A percentile compares a stretch with the other conserved stretches of the same genome.
phyloP scores from a whole-genome alignment of 2,329 filamentous ascomycete genomes.

The Scedosporium dehoogii region DNA sequence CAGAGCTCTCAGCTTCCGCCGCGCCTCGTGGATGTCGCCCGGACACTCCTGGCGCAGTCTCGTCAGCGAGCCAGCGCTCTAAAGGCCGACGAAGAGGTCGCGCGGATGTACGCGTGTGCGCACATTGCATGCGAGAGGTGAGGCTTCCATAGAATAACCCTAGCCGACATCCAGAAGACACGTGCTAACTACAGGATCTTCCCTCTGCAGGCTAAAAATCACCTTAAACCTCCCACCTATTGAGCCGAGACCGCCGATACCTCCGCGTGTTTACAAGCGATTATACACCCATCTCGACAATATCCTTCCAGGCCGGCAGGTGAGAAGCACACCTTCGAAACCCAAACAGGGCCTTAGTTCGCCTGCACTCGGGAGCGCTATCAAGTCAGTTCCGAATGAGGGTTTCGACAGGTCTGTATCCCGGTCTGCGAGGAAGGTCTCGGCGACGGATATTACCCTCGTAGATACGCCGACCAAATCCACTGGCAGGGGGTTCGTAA shows the following conservation, averaged over 20 bases:
- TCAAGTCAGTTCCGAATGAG: not conserved
- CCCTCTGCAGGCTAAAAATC: conserved; percentile 58
- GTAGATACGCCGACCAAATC: conserved; percentile 32
- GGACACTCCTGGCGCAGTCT: conserved; percentile 70
- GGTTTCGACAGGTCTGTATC: conserved; percentile 19
- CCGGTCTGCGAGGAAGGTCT: conserved; percentile 29
- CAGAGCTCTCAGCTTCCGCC: conserved; percentile 57
- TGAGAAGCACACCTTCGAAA: conserved; percentile 20
- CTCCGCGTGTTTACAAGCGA: conserved; percentile 72
- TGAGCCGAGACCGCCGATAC: conserved; percentile 65
- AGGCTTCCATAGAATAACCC: not conserved
- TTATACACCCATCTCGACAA: conserved; percentile 73
- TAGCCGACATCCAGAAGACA: not conserved
- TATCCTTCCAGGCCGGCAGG: conserved; percentile 43
- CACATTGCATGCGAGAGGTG: conserved; percentile 85
- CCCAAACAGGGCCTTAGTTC: conserved; percentile 14
- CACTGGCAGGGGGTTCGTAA: conserved; percentile 17
- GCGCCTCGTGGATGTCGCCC: conserved; percentile 60
- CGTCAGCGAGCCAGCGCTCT: conserved; percentile 66
- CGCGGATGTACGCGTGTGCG: conserved; percentile 73
- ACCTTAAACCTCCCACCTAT: conserved; percentile 67
- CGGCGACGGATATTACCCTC: conserved; percentile 16
- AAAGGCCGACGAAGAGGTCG: conserved; percentile 79
- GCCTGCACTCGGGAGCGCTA: conserved; percentile 9
- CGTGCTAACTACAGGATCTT: not conserved